These are phyloP conservation scores for Neurospora africana DNA, from an alignment of 495 filamentous ascomycete species.

Conservation along the genomic window DNA sequence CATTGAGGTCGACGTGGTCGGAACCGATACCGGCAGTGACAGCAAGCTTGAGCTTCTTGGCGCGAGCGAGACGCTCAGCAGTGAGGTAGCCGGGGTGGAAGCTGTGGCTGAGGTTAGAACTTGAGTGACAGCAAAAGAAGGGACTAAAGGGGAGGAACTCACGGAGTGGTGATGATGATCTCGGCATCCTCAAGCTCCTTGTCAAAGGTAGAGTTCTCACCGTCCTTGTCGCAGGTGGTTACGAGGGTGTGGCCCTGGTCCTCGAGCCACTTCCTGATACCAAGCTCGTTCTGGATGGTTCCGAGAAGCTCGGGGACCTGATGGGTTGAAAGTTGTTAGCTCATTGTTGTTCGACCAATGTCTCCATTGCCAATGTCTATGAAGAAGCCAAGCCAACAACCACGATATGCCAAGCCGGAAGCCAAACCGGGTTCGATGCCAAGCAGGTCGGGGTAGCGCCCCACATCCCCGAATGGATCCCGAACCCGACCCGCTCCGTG, in stretches of 20 bases:
- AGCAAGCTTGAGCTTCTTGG: conserved; percentile 96
- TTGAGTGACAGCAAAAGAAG: conserved; percentile 5
- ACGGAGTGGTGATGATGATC: conserved; percentile 98
- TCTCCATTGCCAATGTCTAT: not conserved
- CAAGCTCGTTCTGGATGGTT: conserved; percentile 96
- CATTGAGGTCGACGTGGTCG: conserved; percentile 94
- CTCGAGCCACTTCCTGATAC: conserved; percentile 92
- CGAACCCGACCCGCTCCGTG: not conserved
- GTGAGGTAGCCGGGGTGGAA: conserved; percentile 99
- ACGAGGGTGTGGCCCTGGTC: conserved; percentile 89
- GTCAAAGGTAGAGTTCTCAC: conserved; percentile 87
- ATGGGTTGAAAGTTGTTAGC: not conserved
- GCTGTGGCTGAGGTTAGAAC: conserved; percentile 33
- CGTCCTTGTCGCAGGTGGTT: conserved; percentile 93
- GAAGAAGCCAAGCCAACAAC: not conserved
- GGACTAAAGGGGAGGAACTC: conserved; percentile 20
- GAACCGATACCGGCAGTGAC: conserved; percentile 96
- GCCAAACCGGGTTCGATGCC: not conserved
- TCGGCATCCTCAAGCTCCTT: conserved; percentile 92
- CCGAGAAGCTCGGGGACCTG: conserved; percentile 80
- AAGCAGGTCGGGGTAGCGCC: not conserved
- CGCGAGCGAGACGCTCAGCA: conserved; percentile 89
- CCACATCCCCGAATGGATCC: not conserved
- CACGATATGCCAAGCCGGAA: not conserved
- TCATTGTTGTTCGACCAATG: not conserved